A percentile compares a stretch with the other conserved stretches of the same genome.
Conservation (phyloP, 2,329 filamentous ascomycete species). For the Venturiaceae sp. region DNA sequence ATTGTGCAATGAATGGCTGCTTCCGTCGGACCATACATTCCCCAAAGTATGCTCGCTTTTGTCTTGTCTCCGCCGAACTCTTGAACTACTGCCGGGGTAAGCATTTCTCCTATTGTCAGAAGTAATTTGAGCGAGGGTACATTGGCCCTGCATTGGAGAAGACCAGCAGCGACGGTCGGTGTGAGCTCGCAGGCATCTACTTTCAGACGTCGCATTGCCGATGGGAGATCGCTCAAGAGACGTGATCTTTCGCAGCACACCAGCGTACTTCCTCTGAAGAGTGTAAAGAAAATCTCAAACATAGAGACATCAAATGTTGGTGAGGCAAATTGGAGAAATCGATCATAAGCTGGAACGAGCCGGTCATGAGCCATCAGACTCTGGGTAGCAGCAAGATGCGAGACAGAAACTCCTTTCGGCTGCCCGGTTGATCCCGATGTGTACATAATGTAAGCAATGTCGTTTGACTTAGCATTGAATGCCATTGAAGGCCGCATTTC, state of each 20-base stretch:
- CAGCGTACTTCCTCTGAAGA: slow-evolving; percentile 64
- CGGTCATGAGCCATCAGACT: slow-evolving; percentile 71
- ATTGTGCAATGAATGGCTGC: slow-evolving; percentile 85
- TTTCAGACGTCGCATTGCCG: slow-evolving; percentile 51
- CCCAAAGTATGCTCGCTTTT: slow-evolving; percentile 62
- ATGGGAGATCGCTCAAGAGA: slow-evolving; percentile 67
- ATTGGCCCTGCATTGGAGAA: slow-evolving; percentile 57
- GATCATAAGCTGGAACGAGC: slow-evolving; percentile 64
- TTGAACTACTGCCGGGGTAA: slow-evolving; percentile 63
- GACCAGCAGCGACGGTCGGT: slow-evolving; percentile 72
- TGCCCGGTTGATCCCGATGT: slow-evolving; percentile 84
- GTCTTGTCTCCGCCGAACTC: slow-evolving; percentile 60
- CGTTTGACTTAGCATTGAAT: slow-evolving; percentile 6
- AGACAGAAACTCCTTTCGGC: slow-evolving; percentile 79
- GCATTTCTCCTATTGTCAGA: slow-evolving; percentile 88
- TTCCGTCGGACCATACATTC: slow-evolving; percentile 92
- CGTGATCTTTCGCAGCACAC: slow-evolving; percentile 58
- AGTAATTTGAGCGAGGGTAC: slow-evolving; percentile 62
- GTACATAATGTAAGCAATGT: slow-evolving; percentile 83
- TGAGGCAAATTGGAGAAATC: slow-evolving; percentile 85
- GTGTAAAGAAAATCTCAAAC: slow-evolving; percentile 88
- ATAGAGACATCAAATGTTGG: slow-evolving; percentile 92
- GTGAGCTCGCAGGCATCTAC: slow-evolving; percentile 85
- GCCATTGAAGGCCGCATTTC: not conserved
- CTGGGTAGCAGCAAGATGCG: slow-evolving; percentile 71